Evolutionary conservation across 1,284 basidiomycete genomes (phyloP), one percentile per base, ranked within the genome.

Genomic region (Marasmius oreades): DNA sequence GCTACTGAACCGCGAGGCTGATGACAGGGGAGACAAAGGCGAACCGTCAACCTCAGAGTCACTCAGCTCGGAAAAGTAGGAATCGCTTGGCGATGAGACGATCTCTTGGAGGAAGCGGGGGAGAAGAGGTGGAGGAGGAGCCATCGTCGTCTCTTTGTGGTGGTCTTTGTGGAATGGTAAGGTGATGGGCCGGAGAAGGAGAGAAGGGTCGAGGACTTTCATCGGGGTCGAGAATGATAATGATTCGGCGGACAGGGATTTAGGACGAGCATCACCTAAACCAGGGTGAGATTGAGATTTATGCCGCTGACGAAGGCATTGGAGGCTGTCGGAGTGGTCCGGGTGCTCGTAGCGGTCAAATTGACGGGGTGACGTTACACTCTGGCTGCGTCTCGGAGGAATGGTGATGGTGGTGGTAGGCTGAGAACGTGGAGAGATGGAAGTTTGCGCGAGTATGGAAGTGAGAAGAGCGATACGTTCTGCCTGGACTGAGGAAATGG

Each of bases 401-500:
- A n/a, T n/a, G n/a, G n/a, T n/a, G n/a, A n/a, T n/a, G n/a, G n/a
- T n/a, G n/a, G n/a, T n/a, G n/a, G n/a, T n/a, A n/a, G n/a, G n/a
- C n/a, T n/a, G n/a, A n/a, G n/a, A n/a, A n/a, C n/a, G n/a, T n/a
- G n/a, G n/a, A n/a, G n/a, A n/a, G n/a, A n/a, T n/a, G 47, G 24
- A 77, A 26, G 79, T 77, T 65, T 86, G 80, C 2, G 79, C 69
- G 47, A 90, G 78, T 37, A 89, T 83, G 54, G 82, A 82, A 1
- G 86, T 86, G 48, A 91, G 76, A 7, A 90, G 75, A 22, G 86
- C 83, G 62, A 92, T 89, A 52, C 89, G 83, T 66, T 92, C 90
- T n/a, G 86, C 83, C 68, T 92, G 89, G 52, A 91, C 88, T 20
- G 85, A 79, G 44, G 88, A 88, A 62, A 92, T 89, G 5, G 88